A percentile compares a stretch with the other conserved stretches of the same genome.
These are phyloP conservation scores for Berkeleyomyces basicola DNA, from an alignment of 2,329 filamentous ascomycete genomes.

Conservation along the genomic window DNA sequence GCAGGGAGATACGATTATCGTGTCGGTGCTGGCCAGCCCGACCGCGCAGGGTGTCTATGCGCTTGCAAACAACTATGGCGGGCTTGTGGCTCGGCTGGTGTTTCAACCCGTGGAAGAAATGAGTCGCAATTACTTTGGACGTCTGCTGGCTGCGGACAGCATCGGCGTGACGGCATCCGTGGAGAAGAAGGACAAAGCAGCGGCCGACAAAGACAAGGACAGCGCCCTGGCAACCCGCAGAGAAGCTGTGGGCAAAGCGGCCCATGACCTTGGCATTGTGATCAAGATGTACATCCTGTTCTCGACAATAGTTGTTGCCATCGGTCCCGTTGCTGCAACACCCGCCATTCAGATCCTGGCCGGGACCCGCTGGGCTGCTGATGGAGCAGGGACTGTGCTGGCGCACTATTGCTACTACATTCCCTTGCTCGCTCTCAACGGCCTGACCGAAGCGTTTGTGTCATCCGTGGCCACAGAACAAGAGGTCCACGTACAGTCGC, in stretches of 20 bases:
- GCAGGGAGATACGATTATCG: conserved; percentile 81
- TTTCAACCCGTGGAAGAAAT: conserved; percentile 95
- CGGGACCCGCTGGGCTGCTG: conserved; percentile 56
- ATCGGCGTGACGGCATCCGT: neutral
- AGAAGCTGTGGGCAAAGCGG: conserved; percentile 25
- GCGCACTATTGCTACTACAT: conserved; percentile 83
- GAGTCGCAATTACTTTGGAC: conserved; percentile 76
- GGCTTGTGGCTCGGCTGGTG: conserved; percentile 69
- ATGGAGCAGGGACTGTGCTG: conserved; percentile 57
- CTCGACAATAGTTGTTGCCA: conserved; percentile 46
- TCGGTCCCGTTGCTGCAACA: conserved; percentile 63
- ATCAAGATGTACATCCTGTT: conserved; percentile 60
- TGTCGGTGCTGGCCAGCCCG: conserved; percentile 60
- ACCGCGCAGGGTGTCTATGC: conserved; percentile 81
- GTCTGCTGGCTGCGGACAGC: conserved; percentile 39
- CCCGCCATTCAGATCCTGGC: conserved; percentile 59
- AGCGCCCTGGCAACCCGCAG: conserved; percentile 16
- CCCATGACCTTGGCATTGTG: conserved; percentile 42
- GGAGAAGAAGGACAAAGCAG: neutral
- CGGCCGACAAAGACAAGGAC: neutral
- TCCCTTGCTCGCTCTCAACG: conserved; percentile 80
- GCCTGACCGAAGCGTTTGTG: conserved; percentile 83
- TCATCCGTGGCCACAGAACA: conserved; percentile 63
- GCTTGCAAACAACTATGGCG: conserved; percentile 86
- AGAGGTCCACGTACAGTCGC: conserved; percentile 60